These are phyloP conservation scores for Coemansia guatemalensis DNA, from an alignment of 192 early-diverging fungal species.

Conservation along the genomic window DNA sequence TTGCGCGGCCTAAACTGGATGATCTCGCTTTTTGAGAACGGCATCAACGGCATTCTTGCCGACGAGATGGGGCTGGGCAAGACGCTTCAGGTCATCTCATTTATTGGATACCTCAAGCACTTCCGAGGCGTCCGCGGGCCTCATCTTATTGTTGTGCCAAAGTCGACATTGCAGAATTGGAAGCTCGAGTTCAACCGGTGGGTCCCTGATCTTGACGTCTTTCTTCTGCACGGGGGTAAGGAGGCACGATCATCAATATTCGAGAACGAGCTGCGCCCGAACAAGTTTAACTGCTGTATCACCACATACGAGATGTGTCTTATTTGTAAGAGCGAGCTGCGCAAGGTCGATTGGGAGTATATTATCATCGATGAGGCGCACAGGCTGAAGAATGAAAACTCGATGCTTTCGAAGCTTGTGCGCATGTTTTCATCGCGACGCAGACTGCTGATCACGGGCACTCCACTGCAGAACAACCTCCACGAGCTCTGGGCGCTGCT, in stretches of 20 bases:
- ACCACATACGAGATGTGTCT: constrained; percentile 98
- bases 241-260: constrained; percentile 68
- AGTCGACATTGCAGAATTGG: constrained; percentile 98
- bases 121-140: constrained; percentile 74
- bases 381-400: constrained; percentile 91
- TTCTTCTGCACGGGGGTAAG: constrained; percentile 91
- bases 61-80: constrained; percentile 99
- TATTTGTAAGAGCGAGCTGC: constrained; percentile 80
- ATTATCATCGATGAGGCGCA: constrained; percentile 83
- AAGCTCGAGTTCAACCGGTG: constrained; percentile 86
- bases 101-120: constrained; percentile 93
- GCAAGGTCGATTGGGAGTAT: constrained; percentile 76
- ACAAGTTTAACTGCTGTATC: constrained; percentile 88
- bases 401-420: constrained; percentile 91
- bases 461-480: constrained; percentile 96
- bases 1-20: constrained; percentile 98
- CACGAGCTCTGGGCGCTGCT: constrained; percentile 99
- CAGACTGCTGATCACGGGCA: constrained; percentile 91
- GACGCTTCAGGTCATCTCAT: constrained; percentile 94
- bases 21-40: constrained; percentile 92
- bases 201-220: constrained; percentile 84
- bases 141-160: constrained; percentile 95
- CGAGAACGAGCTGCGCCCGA: constrained; percentile 54
- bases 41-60: constrained; percentile 99
- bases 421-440: constrained; percentile 84